Evolutionary conservation across 1,284 basidiomycete species (phyloP).

Genomic region (Ganoderma lingzhi): DNA sequence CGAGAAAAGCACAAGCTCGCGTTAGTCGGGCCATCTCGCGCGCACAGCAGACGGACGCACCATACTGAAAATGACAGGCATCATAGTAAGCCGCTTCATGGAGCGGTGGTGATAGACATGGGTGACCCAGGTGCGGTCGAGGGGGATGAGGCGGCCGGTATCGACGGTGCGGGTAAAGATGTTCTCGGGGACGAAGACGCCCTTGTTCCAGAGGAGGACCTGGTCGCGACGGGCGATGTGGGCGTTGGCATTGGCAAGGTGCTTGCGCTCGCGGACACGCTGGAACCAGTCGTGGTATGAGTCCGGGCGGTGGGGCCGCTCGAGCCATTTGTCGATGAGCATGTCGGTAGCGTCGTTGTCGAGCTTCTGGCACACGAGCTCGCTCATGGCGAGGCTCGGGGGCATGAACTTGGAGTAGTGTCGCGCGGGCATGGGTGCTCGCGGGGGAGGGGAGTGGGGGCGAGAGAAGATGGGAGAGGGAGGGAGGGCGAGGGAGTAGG

Average conservation of each 20-base stretch:
- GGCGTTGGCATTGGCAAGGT: constrained; percentile 47
- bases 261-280: constrained; percentile 68
- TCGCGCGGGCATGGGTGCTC: constrained; percentile 38
- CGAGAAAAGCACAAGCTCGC: background rate
- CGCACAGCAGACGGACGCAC: constrained; percentile 45
- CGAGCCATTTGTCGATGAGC: constrained; percentile 83
- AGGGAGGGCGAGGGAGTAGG: constrained; percentile 9
- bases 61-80: constrained; percentile 82
- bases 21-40: background rate
- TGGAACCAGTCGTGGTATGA: constrained; percentile 79
- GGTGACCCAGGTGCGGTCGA: constrained; percentile 81
- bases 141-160: constrained; percentile 75
- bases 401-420: constrained; percentile 72
- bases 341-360: constrained; percentile 77
- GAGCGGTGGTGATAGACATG: constrained; percentile 79
- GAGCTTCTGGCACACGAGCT: constrained; percentile 77
- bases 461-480: constrained; percentile 8
- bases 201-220: constrained; percentile 76
- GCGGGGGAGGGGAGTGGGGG: constrained; percentile 7
- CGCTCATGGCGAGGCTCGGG: constrained; percentile 72
- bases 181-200: constrained; percentile 78
- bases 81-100: constrained; percentile 76
- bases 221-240: constrained; percentile 58
- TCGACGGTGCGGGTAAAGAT: constrained; percentile 79
- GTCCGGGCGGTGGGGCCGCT: constrained; percentile 67